These are phyloP conservation scores for Cyclotella distinguenda DNA, from an alignment of 108 stramenopile genomes.

Conservation along the genomic window DNA sequence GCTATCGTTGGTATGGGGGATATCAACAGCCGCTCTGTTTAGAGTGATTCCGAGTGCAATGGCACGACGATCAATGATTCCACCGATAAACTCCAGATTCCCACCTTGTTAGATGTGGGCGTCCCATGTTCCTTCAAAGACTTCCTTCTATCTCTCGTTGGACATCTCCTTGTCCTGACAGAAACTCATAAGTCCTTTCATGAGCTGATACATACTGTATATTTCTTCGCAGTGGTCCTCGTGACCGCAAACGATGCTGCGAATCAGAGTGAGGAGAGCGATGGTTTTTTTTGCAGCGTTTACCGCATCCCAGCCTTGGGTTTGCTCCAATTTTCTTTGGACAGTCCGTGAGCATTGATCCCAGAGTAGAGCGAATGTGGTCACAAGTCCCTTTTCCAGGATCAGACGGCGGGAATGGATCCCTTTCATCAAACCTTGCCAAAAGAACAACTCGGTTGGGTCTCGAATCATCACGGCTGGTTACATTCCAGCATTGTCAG, in stretches of 20 bases:
- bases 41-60: neutral
- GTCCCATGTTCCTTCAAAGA: neutral
- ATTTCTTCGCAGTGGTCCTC: neutral
- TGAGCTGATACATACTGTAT: constrained; percentile 4
- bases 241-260: neutral
- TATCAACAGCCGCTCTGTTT: neutral
- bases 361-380: neutral
- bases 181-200: neutral
- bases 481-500: neutral
- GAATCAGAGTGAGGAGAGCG: neutral
- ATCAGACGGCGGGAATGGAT: neutral
- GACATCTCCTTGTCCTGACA: neutral
- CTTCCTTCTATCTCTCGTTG: neutral
- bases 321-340: neutral
- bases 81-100: neutral
- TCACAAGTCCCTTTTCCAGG: neutral
- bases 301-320: neutral
- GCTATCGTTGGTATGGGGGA: neutral
- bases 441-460: neutral
- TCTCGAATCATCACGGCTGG: neutral
- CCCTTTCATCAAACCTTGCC: neutral
- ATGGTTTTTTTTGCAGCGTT: neutral
- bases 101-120: no score
- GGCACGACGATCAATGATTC: neutral
- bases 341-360: no score